phyloP scores from a whole-genome alignment of 441 rosid species.

The Adansonia gregorii region DNA sequence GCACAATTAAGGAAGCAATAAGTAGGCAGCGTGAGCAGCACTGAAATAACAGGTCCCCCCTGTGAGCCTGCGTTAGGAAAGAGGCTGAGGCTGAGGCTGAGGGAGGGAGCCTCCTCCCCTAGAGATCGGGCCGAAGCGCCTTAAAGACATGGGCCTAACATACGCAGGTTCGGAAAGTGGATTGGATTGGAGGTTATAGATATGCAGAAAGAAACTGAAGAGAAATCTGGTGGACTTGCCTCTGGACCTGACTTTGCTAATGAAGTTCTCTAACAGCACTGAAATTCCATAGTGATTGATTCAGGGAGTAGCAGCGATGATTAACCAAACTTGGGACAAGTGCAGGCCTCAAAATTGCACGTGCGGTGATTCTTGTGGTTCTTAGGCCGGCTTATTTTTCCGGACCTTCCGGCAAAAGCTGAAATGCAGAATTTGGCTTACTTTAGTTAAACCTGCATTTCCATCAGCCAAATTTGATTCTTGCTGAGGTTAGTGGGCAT shows the following conservation, averaged over 20 bases:
- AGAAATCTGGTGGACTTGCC: conserved; percentile 20
- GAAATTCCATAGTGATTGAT: conserved; percentile 41
- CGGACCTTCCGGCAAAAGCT: conserved; percentile 36
- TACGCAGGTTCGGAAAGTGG: conserved; percentile 50
- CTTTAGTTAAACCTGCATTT: conserved; percentile 27
- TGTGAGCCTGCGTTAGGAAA: conserved; percentile 37
- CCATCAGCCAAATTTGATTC: conserved; percentile 26
- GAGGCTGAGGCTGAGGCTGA: conserved; percentile 10
- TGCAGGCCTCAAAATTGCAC: conserved; percentile 34
- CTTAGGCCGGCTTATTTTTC: conserved; percentile 48
- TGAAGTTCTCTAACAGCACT: conserved; percentile 58
- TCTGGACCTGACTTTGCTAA: conserved; percentile 54
- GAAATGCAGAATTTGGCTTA: conserved; percentile 40
- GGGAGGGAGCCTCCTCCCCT: conserved; percentile 42
- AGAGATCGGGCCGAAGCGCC: conserved; percentile 75
- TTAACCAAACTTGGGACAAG: conserved; percentile 48
- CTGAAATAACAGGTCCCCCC: conserved; percentile 42
- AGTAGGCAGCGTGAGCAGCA: conserved; percentile 42
- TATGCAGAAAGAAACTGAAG: conserved; percentile 24
- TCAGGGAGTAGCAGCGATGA: conserved; percentile 46
- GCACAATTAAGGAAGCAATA: conserved; percentile 39
- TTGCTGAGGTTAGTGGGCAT: conserved; percentile 33
- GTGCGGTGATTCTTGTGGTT: conserved; percentile 57
- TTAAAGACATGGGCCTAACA: conserved; percentile 76
- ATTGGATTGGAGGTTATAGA: conserved; percentile 42